Conservation (phyloP, 192 early-diverging fungal species). For the Piromyces sp. region DNA sequence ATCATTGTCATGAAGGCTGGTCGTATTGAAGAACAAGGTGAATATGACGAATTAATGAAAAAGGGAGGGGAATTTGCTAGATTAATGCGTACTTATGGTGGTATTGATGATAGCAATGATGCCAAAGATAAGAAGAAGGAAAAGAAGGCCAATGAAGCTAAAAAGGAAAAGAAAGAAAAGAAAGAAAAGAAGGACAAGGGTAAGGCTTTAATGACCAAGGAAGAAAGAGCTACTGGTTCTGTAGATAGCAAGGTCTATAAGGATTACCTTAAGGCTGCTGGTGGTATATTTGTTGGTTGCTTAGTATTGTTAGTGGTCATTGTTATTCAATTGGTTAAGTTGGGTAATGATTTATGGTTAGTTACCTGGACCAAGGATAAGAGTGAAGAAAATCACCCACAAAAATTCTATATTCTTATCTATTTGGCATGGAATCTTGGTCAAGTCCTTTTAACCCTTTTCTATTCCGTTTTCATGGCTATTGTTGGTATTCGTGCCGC, state of each 20-base stretch:
- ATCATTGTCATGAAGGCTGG: conserved; percentile 21
- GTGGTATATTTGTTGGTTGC: conserved; percentile 29
- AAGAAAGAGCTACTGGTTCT: conserved; percentile 64
- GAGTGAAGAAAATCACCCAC: conserved; percentile 3
- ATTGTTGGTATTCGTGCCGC: conserved; percentile 37
- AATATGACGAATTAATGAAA: conserved; percentile 38
- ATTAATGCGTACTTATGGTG: not conserved
- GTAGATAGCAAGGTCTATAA: conserved; percentile 57
- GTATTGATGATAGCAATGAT: conserved; percentile 3
- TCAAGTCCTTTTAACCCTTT: conserved; percentile 34
- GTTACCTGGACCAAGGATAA: conserved; percentile 28
- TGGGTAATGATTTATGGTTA: conserved; percentile 40
- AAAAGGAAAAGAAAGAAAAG: not conserved
- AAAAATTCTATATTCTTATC: conserved; percentile 30
- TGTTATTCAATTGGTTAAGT: conserved; percentile 28
- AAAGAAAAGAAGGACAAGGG: not conserved
- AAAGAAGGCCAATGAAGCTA: not conserved
- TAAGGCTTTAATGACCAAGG: conserved; percentile 46
- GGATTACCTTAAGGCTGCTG: conserved; percentile 46
- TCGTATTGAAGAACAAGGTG: conserved; percentile 44
- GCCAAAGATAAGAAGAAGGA: conserved; percentile 10
- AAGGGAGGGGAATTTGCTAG: conserved; percentile 11
- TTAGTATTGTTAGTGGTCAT: conserved; percentile 22
- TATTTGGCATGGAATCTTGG: conserved; percentile 45
- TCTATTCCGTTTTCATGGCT: conserved; percentile 42